These are phyloP conservation scores for Lojkania enalia DNA, from an alignment of 2,329 filamentous ascomycete genomes.

Conservation along the genomic window DNA sequence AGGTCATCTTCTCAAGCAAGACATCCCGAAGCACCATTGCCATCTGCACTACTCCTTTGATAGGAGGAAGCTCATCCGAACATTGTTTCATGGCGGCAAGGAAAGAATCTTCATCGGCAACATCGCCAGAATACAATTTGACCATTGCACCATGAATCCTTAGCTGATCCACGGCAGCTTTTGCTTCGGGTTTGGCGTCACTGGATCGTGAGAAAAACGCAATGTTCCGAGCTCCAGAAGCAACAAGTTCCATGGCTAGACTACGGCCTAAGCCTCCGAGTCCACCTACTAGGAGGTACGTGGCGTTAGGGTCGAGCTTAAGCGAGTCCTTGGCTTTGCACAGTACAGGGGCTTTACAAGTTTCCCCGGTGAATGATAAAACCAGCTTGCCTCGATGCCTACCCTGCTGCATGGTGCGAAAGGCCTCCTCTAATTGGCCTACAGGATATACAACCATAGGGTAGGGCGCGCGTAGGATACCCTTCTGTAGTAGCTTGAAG, in stretches of 20 bases:
- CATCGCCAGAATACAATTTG: not conserved
- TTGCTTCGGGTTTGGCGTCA: not conserved
- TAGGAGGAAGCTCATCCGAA: constrained; percentile 6
- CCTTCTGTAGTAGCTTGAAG: constrained; percentile 18
- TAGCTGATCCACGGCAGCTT: constrained; percentile 1
- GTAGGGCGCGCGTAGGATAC: constrained; percentile 25
- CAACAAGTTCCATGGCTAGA: not conserved
- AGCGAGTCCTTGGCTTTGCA: not conserved
- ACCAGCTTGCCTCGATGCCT: constrained; percentile 6
- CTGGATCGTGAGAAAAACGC: constrained; percentile 3
- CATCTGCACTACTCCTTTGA: constrained; percentile 18
- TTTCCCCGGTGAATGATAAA: not conserved
- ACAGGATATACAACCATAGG: constrained; percentile 18
- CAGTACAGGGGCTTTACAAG: constrained; percentile 9
- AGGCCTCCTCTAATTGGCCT: constrained; percentile 5
- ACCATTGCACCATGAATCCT: not conserved
- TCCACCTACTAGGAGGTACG: not conserved
- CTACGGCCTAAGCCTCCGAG: not conserved
- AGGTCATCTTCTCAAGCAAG: constrained; percentile 7
- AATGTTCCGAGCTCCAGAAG: not conserved
- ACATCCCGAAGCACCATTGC: constrained; percentile 16
- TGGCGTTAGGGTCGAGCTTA: not conserved
- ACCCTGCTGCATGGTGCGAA: constrained; percentile 14
- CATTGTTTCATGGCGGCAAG: constrained; percentile 2
- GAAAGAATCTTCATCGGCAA: not conserved